Evolutionary conservation across 306 rosid species (phyloP), one percentile per base, ranked within the genome.

Genomic region (Vachellia pachyceras): DNA sequence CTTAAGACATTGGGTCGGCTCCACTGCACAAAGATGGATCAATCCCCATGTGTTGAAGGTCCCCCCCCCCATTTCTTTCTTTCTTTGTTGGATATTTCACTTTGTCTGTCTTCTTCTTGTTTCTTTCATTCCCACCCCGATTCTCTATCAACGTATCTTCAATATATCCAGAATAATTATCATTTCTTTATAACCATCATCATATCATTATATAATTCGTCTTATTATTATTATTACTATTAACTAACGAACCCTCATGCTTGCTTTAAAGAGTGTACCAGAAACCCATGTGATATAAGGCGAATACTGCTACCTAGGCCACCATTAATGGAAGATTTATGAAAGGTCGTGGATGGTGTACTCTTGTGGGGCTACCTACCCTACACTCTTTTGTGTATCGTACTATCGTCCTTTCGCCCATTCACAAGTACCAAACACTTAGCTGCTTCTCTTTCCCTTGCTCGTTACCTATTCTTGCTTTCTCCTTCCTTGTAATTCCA

Each of bases 1-100:
- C 83, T 86, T 86, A 79, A 68, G 78, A 75, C 17, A 68, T 39
- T 41, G 72, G 85, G 92, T 39, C 78, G 98, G 91, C 90, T 89
- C 97, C 97, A 86, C 90, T 35, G 55, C 85, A 75, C 67, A 82
- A 90, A 88, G 69, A 77, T 79, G 47, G 71, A 84, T 83, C 78
- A 79, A 78, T 89, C 90, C 84, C 91, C 97, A 93, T 95, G 99
- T 95, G 99, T 93, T 54, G 67, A 88, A 80, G 97, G 97, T 89
- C 97, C 99, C 99, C 97, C 97, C 99, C 99, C 97, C 98, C 97
- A 29, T 29, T 29, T 29, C 88, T 80, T 83, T 88, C 68, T 77
- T 78, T 69, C 87, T 87, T 90, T 89, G 88, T 87, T 90, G 88
- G 86, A 80, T 90, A 80, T 55, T 5, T 77, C 85, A 81, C 84